Evolutionary conservation across 257 asterid species (phyloP), one percentile per base, ranked within the genome.

Genomic region (Solanum paucissectum): DNA sequence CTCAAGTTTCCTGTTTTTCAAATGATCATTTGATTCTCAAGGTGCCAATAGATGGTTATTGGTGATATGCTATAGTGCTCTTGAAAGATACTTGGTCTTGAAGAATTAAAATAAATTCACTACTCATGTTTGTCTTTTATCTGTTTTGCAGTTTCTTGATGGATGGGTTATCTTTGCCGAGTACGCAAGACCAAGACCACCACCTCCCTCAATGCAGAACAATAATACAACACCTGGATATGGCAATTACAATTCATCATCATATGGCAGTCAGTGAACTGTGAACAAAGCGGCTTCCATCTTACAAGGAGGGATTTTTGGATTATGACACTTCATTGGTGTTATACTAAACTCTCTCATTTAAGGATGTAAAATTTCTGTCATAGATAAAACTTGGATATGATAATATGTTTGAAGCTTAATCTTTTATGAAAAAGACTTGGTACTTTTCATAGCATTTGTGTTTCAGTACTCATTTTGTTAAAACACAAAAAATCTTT

Each of bases 101-200:
- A 38, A 37, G 46, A 0, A 38, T 37, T 75, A 37, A 38, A 8
- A 3, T 75, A 6, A 5, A 5, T 0, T 23, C 12, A 23, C 23
- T 5, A 1, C 12, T 23, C 12, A 38, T 23, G 33, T 18, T 75
- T 38, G n/a, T 40, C 13, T 40, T 7, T 12, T 77, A 16, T 62
- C 62, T 38, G 23, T 87, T 86, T 33, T 91, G 92, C 82, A 95
- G 98, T 95, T 91, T 91, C 84, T 94, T 93, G 98, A 95, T 66
- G 98, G 96, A 11, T 94, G 96, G 98, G 98, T 95, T 73, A 95
- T 95, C 83, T 95, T 94, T 46, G 98, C 96, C 0, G 98, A 95
- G 94, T 93, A 94, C 89, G 98, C 98, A 88, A 92, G 95, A 89
- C 95, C 94, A 37, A 93, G 98, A 92, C 86, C 88, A 77, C 94